These are phyloP conservation scores for Bryum argenteum DNA, from an alignment of 225 moss, liverwort and hornwort genomes.

Conservation along the genomic window DNA sequence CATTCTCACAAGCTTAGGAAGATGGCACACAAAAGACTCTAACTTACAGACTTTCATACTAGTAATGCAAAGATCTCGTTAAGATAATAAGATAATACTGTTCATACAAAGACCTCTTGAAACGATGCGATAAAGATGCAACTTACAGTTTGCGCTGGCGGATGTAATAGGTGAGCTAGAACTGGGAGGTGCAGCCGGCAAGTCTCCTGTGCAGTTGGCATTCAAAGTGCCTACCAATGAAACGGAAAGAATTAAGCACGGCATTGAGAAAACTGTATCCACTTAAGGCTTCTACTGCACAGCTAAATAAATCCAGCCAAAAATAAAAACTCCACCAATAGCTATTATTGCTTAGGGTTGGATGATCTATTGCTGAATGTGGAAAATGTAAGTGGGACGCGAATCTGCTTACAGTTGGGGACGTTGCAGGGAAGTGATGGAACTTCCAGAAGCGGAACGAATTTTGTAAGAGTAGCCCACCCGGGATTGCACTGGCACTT, in stretches of 20 bases:
- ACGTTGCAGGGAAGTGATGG: constrained; percentile 64
- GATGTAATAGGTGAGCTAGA: constrained; percentile 32
- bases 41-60: too few species aligned
- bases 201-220: constrained; percentile 36
- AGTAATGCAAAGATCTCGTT: not conserved
- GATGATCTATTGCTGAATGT: too few species aligned
- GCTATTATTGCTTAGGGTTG: too few species aligned
- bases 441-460: constrained; percentile 37
- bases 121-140: not conserved
- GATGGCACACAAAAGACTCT: not conserved
- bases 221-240: constrained; percentile 49
- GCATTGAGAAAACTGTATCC: too few species aligned
- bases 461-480: constrained; percentile 45
- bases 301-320: too few species aligned
- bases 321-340: too few species aligned
- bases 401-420: constrained; percentile 51
- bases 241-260: not conserved
- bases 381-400: not conserved
- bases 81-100: too few species aligned
- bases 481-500: constrained; percentile 54
- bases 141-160: constrained; percentile 34
- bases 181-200: constrained; percentile 33
- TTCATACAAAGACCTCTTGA: too few species aligned
- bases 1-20: not conserved
- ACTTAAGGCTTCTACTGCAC: too few species aligned